Conservation (phyloP, 2,329 filamentous ascomycete species). For the Pyricularia sp. region DNA sequence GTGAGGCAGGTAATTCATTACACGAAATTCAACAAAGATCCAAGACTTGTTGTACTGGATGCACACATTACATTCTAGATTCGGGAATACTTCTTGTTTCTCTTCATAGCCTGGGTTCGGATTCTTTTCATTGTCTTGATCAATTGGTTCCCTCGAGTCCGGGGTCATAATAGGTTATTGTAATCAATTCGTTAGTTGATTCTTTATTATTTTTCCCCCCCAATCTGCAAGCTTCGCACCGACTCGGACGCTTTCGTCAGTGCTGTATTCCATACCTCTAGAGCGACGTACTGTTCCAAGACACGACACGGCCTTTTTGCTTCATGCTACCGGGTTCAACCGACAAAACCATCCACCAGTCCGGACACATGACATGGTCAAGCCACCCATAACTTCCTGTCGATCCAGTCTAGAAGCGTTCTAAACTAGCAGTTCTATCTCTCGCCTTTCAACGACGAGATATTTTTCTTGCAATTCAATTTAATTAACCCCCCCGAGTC, state of each 20-base stretch:
- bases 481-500: neutral
- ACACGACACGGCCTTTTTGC: neutral
- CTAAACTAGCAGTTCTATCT: neutral
- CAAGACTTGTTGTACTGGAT: neutral
- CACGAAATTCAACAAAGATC: neutral
- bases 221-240: neutral
- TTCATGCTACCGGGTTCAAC: neutral
- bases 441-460: neutral
- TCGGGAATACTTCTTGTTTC: too few relatives aligned
- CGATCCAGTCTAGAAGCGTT: neutral
- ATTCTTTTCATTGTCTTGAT: neutral
- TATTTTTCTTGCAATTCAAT: neutral
- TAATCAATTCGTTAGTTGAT: neutral
- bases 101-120: neutral
- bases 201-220: neutral
- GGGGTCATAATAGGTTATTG: neutral
- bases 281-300: neutral
- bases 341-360: neutral
- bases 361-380: neutral
- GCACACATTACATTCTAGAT: neutral
- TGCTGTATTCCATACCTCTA: neutral
- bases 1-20: neutral
- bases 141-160: neutral
- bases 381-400: neutral
- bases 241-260: neutral